phyloP scores from a whole-genome alignment of 179 eudicot species.

The Spergularia azorica region DNA sequence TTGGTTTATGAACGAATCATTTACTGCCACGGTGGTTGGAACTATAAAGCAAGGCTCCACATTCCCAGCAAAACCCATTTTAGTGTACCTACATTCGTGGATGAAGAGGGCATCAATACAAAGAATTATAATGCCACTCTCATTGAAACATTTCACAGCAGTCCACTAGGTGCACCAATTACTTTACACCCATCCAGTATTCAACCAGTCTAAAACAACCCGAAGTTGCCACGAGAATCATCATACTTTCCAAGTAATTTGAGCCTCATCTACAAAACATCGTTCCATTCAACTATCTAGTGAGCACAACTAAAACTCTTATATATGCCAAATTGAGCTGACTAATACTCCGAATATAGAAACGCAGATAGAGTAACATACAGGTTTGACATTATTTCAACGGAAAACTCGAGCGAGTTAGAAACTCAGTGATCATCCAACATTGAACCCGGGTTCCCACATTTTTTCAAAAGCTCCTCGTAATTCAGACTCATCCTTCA shows the following conservation, averaged over 20 bases:
- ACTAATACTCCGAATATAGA: not conserved
- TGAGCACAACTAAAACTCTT: not conserved
- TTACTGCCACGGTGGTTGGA: slow-evolving; percentile 84
- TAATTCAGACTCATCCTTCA: too few relatives aligned
- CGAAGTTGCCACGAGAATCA: not conserved
- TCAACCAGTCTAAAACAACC: not conserved
- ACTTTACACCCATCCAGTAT: not conserved
- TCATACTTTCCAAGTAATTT: too few relatives aligned
- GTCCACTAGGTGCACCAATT: too few relatives aligned
- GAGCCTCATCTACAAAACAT: too few relatives aligned
- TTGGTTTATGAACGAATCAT: slow-evolving; percentile 78
- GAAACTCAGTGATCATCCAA: not conserved
- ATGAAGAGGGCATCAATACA: slow-evolving; percentile 11
- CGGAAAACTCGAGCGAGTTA: too few relatives aligned
- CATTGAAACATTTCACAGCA: not conserved
- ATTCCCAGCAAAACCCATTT: slow-evolving; percentile 97
- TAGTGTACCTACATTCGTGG: slow-evolving; percentile 71
- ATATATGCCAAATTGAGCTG: not conserved
- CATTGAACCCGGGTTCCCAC: not conserved
- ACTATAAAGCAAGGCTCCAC: slow-evolving; percentile 86
- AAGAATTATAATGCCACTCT: not conserved
- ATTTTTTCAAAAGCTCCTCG: not conserved
- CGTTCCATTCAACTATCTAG: not conserved
- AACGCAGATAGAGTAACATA: not conserved
- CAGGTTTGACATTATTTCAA: too few relatives aligned